Conservation (phyloP, 495 filamentous ascomycete species). For the Ascodesmis nigricans region DNA sequence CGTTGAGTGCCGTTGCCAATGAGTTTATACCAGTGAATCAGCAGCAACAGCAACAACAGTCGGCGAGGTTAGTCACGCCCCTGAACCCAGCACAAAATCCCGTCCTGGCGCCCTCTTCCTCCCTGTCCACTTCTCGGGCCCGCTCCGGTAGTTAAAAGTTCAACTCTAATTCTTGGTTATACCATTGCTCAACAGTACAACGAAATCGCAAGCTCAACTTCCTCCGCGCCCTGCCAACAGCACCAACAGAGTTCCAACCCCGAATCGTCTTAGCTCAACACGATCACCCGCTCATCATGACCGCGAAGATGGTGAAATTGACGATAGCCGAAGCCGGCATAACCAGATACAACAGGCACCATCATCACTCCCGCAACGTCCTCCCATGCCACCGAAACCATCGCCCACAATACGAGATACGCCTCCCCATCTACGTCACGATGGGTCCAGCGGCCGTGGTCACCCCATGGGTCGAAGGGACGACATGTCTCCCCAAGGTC, state of each 20-base stretch:
- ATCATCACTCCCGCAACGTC: constrained; percentile 3
- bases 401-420: background rate
- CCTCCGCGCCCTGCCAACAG: no score
- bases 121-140: no score
- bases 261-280: background rate
- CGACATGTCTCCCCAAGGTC: background rate
- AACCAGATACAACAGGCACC: background rate
- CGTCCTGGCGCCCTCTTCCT: no score
- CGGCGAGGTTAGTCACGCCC: constrained; percentile 3
- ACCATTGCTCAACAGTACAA: constrained; percentile 1
- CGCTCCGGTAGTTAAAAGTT: constrained; percentile 9
- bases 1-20: no score
- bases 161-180: constrained; percentile 4
- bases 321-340: constrained; percentile 11
- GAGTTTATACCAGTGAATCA: no score
- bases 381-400: background rate
- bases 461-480: no score
- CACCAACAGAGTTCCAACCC: background rate
- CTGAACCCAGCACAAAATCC: no score
- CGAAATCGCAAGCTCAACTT: no score
- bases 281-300: constrained; percentile 11
- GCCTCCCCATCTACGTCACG: background rate
- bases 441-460: no score
- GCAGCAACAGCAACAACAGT: constrained; percentile 1
- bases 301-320: constrained; percentile 22